Conservation (phyloP, 371 early-diverging fungal genomes). For the Zychaea mexicana region DNA sequence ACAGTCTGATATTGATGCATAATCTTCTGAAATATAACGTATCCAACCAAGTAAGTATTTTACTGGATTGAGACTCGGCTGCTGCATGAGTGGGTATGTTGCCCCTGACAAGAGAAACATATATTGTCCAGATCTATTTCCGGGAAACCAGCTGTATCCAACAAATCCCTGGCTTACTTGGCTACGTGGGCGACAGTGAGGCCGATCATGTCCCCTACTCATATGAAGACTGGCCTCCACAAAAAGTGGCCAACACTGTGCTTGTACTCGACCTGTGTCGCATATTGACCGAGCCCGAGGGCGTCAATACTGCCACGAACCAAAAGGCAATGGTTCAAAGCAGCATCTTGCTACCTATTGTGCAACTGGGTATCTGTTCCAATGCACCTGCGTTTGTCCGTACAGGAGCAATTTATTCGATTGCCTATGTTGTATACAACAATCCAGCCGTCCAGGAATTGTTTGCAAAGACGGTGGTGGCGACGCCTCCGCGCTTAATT, state of each 20-base stretch:
- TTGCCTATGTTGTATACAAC: slow-evolving; percentile 82
- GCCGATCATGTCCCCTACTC: slow-evolving; percentile 54
- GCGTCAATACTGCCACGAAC: slow-evolving; percentile 82
- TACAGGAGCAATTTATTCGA: slow-evolving; percentile 77
- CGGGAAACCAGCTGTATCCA: slow-evolving; percentile 94
- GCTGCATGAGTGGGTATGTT: background rate
- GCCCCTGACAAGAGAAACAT: background rate
- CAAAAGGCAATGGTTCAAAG: slow-evolving; percentile 88
- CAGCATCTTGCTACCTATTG: slow-evolving; percentile 67
- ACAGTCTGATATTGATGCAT: slow-evolving; percentile 89
- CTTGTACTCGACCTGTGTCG: slow-evolving; percentile 83
- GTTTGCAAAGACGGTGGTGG: slow-evolving; percentile 60
- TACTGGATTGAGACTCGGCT: background rate
- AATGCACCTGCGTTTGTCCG: slow-evolving; percentile 66
- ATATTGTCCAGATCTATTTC: slow-evolving; percentile 74
- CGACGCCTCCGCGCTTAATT: slow-evolving; percentile 35
- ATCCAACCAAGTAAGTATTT: slow-evolving; percentile 84
- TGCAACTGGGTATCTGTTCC: slow-evolving; percentile 63
- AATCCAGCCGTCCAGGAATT: slow-evolving; percentile 75
- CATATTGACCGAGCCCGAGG: slow-evolving; percentile 87
- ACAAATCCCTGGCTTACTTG: slow-evolving; percentile 73
- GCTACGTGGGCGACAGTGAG: slow-evolving; percentile 63
- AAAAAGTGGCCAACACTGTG: slow-evolving; percentile 84
- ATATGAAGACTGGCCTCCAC: slow-evolving; percentile 68
- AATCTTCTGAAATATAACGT: slow-evolving; percentile 93